Evolutionary conservation across 2,329 filamentous ascomycete genomes (phyloP).

Genomic region (Aspergillus sp.): DNA sequence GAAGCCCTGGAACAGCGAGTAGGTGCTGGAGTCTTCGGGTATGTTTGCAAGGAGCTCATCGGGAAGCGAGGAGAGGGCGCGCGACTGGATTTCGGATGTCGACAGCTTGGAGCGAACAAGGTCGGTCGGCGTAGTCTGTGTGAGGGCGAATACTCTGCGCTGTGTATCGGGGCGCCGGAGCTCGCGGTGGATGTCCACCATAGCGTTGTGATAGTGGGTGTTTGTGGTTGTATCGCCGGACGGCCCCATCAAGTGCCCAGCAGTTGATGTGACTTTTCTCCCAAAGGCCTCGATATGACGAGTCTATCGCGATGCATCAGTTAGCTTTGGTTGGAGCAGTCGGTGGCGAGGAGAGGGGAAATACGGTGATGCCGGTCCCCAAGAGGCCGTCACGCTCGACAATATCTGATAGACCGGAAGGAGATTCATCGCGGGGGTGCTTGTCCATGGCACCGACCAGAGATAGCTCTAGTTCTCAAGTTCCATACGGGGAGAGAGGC

Average conservation of each 20-base stretch:
- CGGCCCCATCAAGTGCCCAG: conserved; percentile 82
- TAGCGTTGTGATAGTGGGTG: conserved; percentile 80
- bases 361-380: conserved; percentile 54
- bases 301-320: conserved; percentile 57
- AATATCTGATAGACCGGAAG: conserved; percentile 47
- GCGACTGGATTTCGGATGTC: conserved; percentile 88
- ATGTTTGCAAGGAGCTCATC: conserved; percentile 90
- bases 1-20: conserved; percentile 96
- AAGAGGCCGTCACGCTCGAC: conserved; percentile 51
- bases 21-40: conserved; percentile 81
- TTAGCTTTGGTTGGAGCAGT: neutral
- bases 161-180: conserved; percentile 82
- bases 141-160: conserved; percentile 87
- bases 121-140: conserved; percentile 89
- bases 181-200: conserved; percentile 88
- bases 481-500: conserved; percentile 32
- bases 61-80: conserved; percentile 83
- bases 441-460: conserved; percentile 47
- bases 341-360: neutral
- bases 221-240: conserved; percentile 57
- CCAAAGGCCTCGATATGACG: conserved; percentile 90
- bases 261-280: conserved; percentile 92
- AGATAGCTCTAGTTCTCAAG: conserved; percentile 28
- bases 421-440: conserved; percentile 51
- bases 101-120: conserved; percentile 91